A percentile compares a stretch with the other conserved stretches of the same genome.
phyloP scores from a whole-genome alignment of 75 land plant species.

The Cupressus sempervirens region DNA sequence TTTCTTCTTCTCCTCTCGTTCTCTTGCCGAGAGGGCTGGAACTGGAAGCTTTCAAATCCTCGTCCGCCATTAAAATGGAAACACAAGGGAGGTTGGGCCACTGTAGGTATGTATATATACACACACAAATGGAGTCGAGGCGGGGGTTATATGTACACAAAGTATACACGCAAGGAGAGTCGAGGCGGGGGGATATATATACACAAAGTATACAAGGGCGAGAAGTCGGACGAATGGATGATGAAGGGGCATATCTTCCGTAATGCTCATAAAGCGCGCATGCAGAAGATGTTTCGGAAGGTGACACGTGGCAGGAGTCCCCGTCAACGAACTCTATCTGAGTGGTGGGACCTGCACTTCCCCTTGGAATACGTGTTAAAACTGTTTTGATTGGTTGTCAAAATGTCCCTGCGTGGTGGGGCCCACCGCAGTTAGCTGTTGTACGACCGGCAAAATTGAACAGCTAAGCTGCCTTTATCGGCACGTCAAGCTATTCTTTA shows the following conservation, averaged over 20 bases:
- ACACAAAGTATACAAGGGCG: background rate
- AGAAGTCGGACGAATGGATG: too few species aligned
- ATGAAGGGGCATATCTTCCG: background rate
- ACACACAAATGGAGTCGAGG: background rate
- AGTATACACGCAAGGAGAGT: background rate
- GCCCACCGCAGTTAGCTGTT: background rate
- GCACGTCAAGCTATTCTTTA: background rate
- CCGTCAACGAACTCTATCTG: background rate
- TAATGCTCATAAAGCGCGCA: background rate
- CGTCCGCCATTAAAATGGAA: background rate
- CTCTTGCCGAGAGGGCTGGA: background rate
- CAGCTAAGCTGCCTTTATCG: background rate
- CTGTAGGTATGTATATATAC: background rate
- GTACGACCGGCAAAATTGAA: background rate
- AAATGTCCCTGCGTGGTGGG: background rate
- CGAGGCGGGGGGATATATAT: background rate
- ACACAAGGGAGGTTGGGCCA: background rate
- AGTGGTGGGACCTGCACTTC: background rate
- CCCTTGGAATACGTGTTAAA: background rate
- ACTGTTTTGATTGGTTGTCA: background rate
- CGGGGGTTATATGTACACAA: background rate
- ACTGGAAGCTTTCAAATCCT: background rate
- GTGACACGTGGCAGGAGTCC: background rate
- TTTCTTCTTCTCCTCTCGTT: background rate
- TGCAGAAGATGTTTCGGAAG: slow-evolving; percentile 9